phyloP scores from a whole-genome alignment of 2,329 filamentous ascomycete species.

The Aureobasidium zeae region DNA sequence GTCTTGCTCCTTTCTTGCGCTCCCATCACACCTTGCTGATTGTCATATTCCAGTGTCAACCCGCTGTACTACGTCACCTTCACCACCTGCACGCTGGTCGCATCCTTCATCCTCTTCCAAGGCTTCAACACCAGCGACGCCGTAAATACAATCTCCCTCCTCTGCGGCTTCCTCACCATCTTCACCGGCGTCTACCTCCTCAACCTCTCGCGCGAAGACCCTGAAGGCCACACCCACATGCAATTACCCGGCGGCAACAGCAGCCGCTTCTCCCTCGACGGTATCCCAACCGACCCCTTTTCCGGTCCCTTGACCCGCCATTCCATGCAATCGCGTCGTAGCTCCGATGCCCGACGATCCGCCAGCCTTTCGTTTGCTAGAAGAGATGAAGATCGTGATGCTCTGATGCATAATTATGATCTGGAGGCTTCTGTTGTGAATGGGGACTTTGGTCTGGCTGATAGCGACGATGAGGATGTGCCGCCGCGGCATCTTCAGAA shows the following conservation, averaged over 20 bases:
- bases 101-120: slow-evolving; percentile 90
- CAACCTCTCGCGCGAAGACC: slow-evolving; percentile 88
- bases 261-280: slow-evolving; percentile 49
- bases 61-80: slow-evolving; percentile 97
- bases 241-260: slow-evolving; percentile 45
- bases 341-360: slow-evolving; percentile 45
- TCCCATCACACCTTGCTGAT: not conserved
- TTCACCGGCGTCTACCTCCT: slow-evolving; percentile 93
- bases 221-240: slow-evolving; percentile 58
- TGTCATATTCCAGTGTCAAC: slow-evolving; percentile 58
- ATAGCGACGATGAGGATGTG: slow-evolving; percentile 28
- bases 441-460: slow-evolving; percentile 59
- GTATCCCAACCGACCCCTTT: slow-evolving; percentile 83
- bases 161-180: slow-evolving; percentile 88
- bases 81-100: slow-evolving; percentile 85
- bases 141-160: slow-evolving; percentile 83
- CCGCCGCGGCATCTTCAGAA: slow-evolving; percentile 9
- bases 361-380: slow-evolving; percentile 36
- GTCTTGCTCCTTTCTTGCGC: slow-evolving; percentile 28
- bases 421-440: slow-evolving; percentile 63
- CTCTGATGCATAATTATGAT: slow-evolving; percentile 82
- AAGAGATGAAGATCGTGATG: slow-evolving; percentile 56
- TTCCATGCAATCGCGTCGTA: slow-evolving; percentile 84
- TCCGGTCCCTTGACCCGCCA: slow-evolving; percentile 81
- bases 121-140: slow-evolving; percentile 92